Base-by-base conservation (phyloP, 768 basidiomycete species). In the Pleurotus cornucopiae region DNA sequence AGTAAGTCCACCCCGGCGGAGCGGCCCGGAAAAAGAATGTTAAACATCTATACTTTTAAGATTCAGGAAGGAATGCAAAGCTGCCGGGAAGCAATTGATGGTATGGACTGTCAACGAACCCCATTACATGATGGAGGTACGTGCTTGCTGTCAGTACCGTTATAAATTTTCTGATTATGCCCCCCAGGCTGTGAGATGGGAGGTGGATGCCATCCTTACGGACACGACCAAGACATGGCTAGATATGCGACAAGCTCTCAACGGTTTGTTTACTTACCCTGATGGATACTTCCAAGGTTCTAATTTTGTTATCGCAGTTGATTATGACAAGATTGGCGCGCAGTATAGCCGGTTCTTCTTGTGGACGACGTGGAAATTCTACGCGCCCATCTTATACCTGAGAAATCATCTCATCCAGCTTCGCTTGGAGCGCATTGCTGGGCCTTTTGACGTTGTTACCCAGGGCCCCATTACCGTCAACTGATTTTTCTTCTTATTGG, bases 41-140 rank as follows among this genome's bases (percentile, higher is more conserved):
- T 34, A 34, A 34, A 34, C 30, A 34, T 39, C 9, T 23, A 47
- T 20, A 49, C 43, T 49, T 16, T 55, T 34, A 56, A 82, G 95
- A 74, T 98, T 99, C 76, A 75, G 86, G 55, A 71, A 76, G 46
- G 89, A 94, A 61, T 94, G 92, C 73, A 85, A 85, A 67, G 75
- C 66, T 13, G 84, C 84, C 1, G 88, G 88, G 16, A 97, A 97
- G 79, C 79, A 79, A 61, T 62, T 98, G 55, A 88, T 95, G 82
- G 92, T 94, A 2, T 98, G 95, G 97, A 99, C 97, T 0, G 96
- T 98, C 23, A 99, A 99, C 65, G 80, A 86, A 46, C 85, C 85
- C 7, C 84, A 83, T 54, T 85, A 93, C 65, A 93, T 94, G 91
- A 89, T 91, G 80, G 91, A 94, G 83, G 90, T 86, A 25, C 43